These are phyloP conservation scores for Aspergillus sp. DNA, from an alignment of 2,329 filamentous ascomycete species.

Conservation along the genomic window DNA sequence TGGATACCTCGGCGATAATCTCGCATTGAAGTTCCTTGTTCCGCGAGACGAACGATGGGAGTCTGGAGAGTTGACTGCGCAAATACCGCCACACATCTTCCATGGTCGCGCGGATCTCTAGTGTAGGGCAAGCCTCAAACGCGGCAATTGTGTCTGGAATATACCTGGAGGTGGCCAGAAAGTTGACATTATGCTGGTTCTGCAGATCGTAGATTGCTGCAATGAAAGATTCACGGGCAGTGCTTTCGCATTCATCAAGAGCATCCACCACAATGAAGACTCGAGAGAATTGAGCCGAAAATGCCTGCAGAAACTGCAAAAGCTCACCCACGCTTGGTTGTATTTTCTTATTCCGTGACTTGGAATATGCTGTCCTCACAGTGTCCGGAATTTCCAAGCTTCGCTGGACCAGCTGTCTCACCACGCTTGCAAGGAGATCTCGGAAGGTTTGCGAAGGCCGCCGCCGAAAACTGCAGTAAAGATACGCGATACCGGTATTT, in stretches of 20 bases:
- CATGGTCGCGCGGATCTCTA: constrained; percentile 33
- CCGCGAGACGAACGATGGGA: constrained; percentile 12
- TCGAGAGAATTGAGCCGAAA: neutral
- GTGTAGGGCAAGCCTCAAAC: constrained; percentile 15
- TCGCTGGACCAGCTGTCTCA: constrained; percentile 40
- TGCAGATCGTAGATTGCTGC: constrained; percentile 23
- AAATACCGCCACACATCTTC: constrained; percentile 27
- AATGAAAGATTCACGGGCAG: constrained; percentile 17
- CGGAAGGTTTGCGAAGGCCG: constrained; percentile 35
- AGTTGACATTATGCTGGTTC: constrained; percentile 15
- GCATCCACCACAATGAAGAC: constrained; percentile 31
- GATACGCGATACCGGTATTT: constrained; percentile 40
- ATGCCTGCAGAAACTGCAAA: constrained; percentile 14
- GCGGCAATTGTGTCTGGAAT: constrained; percentile 25
- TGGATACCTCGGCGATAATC: constrained; percentile 24
- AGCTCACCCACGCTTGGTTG: neutral
- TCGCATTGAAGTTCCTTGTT: constrained; percentile 19
- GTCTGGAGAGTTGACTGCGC: constrained; percentile 1
- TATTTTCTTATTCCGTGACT: constrained; percentile 28
- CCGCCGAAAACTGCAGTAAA: constrained; percentile 47
- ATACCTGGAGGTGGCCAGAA: constrained; percentile 35
- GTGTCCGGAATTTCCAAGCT: constrained; percentile 14
- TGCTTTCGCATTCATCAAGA: constrained; percentile 28
- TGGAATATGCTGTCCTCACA: constrained; percentile 22
- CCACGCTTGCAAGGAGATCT: constrained; percentile 34